These are phyloP conservation scores for Euphorbia celastroides DNA, from an alignment of 441 rosid genomes.

Conservation along the genomic window DNA sequence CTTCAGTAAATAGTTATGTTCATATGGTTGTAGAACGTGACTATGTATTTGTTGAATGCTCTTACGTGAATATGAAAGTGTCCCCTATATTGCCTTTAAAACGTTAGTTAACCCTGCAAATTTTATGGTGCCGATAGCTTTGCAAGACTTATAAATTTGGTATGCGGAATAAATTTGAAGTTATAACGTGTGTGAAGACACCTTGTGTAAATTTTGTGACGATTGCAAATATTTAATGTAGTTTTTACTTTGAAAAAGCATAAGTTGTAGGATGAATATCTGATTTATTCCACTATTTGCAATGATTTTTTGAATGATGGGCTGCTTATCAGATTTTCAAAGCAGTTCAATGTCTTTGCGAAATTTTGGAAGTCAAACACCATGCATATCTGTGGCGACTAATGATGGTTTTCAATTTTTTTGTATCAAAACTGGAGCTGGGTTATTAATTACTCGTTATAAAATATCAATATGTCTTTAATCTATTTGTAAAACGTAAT, in stretches of 20 bases:
- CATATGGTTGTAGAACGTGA: neutral
- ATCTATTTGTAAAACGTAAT: neutral
- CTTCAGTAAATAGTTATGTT: neutral
- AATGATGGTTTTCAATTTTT: neutral
- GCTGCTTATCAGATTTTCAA: neutral
- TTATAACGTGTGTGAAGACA: neutral
- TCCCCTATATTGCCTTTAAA: neutral
- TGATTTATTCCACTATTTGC: neutral
- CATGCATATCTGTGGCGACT: conserved; percentile 6
- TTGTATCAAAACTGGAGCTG: neutral
- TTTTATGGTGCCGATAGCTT: neutral
- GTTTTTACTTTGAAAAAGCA: neutral
- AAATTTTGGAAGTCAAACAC: neutral
- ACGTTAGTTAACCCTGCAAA: neutral
- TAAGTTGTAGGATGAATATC: neutral
- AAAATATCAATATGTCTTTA: neutral
- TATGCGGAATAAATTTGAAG: neutral
- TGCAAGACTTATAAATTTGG: neutral
- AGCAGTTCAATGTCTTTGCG: neutral
- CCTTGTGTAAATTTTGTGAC: neutral
- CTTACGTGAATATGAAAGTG: neutral
- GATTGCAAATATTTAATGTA: neutral
- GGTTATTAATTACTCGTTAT: neutral
- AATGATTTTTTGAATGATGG: neutral
- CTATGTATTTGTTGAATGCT: conserved; percentile 8